These are phyloP conservation scores for Phialophora expanda DNA, from an alignment of 2,329 filamentous ascomycete species.

Conservation along the genomic window DNA sequence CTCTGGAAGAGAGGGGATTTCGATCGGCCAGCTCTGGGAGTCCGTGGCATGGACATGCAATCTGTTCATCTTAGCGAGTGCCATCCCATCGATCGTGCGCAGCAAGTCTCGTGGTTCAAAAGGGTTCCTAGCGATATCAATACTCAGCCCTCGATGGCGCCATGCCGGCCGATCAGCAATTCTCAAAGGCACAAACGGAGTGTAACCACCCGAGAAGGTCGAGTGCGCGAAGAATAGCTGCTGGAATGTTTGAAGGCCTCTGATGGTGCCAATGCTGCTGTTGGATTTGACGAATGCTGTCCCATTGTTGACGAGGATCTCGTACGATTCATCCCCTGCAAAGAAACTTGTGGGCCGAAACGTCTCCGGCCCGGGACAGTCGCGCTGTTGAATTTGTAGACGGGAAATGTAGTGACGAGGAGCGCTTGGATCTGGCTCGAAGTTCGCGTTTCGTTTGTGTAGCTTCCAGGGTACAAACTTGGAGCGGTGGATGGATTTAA, in stretches of 20 bases:
- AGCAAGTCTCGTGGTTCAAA: conserved; percentile 71
- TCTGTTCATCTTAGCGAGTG: conserved; percentile 62
- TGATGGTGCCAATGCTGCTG: conserved; percentile 39
- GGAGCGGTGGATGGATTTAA: conserved; percentile 33
- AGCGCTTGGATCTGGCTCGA: conserved; percentile 36
- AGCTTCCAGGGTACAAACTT: conserved; percentile 45
- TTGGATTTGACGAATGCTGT: conserved; percentile 38
- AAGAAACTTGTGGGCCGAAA: conserved; percentile 33
- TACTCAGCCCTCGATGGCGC: conserved; percentile 75
- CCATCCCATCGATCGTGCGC: conserved; percentile 76
- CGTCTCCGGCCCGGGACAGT: conserved; percentile 24
- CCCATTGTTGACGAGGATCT: conserved; percentile 36
- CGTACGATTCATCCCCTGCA: conserved; percentile 40
- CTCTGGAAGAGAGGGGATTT: conserved; percentile 75
- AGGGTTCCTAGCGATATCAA: conserved; percentile 77
- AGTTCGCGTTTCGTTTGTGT: conserved; percentile 38
- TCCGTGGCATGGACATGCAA: conserved; percentile 64
- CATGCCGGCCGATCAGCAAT: conserved; percentile 78
- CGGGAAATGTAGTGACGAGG: conserved; percentile 33
- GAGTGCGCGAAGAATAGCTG: conserved; percentile 43
- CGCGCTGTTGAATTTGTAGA: conserved; percentile 36
- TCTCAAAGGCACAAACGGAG: conserved; percentile 69
- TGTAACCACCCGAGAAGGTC: conserved; percentile 61
- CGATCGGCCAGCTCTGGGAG: conserved; percentile 70
- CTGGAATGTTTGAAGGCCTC: conserved; percentile 41